Base-by-base conservation (phyloP, 2,329 filamentous ascomycete genomes). In the Pseudomassariella vexata region DNA sequence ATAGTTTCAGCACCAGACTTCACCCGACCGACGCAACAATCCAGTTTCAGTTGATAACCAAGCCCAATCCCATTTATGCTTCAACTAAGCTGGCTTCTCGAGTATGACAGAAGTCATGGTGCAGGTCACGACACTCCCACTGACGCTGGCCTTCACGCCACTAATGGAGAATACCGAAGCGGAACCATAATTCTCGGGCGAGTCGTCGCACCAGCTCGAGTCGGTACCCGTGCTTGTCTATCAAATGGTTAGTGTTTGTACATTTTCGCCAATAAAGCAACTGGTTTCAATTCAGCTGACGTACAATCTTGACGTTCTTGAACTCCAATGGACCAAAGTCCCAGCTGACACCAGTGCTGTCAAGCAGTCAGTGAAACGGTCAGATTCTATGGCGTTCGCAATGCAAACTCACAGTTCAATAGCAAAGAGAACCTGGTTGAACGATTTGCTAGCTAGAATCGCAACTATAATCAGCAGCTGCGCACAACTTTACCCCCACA, bases 231-330 rank as follows among this genome's bases (percentile, higher is more conserved):
- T 46, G 15, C 47, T 51, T 18, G 46, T 50, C 49, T 44, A 9
- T 5, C 10, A 19, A 17, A 15, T 28, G 30, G 35, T 44, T 20
- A 43, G 36, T 32, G 12, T 17, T 5, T 26, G 23, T 17, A 8
- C 20, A 9, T 6, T 11, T 11, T 19, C 6, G 9, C 15, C n/a
- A 20, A 24, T n/a, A 16, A 11, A 21, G 18, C 32, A n/a, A n/a
- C n/a, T n/a, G n/a, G n/a, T n/a, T n/a, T n/a, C n/a, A n/a, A n/a
- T n/a, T n/a, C n/a, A n/a, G 23, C 7, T 43, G 25, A 42, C 53
- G 50, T 40, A 70, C 69, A 5, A 72, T 70, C 32, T 65, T 66
- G 36, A 78, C 53, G 28, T 64, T 58, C 38, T 63, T 40, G 34
- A 56, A 64, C 6, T 50, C 51, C n/a, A 63, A 45, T 9, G 47